These are phyloP conservation scores for Fusarium sp. DNA, from an alignment of 2,329 filamentous ascomycete species.

Conservation along the genomic window DNA sequence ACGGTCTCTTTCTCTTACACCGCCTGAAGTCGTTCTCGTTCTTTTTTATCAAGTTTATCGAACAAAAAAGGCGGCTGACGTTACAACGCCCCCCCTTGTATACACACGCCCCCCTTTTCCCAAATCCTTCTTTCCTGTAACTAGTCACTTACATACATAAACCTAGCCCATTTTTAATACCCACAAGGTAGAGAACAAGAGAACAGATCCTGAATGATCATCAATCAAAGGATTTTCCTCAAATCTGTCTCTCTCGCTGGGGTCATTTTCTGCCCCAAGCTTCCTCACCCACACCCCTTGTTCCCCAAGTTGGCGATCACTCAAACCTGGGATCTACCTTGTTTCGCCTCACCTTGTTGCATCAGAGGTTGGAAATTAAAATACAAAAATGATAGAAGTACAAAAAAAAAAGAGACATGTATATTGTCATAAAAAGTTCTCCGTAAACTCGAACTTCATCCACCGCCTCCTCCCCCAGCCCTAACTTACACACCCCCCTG, in stretches of 20 bases:
- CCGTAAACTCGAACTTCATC: not conserved
- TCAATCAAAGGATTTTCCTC: not conserved
- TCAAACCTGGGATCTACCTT: slow-evolving; percentile 24
- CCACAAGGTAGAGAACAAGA: not conserved
- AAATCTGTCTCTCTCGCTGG: not conserved
- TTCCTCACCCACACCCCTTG: slow-evolving; percentile 2
- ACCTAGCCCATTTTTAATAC: not conserved
- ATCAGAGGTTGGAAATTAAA: not conserved
- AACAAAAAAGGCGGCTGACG: not conserved
- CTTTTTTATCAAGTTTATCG: not conserved
- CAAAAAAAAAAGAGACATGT: not conserved
- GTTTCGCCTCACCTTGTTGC: slow-evolving; percentile 22
- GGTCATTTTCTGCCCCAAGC: slow-evolving; percentile 6
- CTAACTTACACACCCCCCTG: not conserved
- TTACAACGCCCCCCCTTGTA: not conserved
- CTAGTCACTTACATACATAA: not conserved
- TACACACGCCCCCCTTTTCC: not conserved
- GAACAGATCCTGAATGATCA: not conserved
- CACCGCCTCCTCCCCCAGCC: not conserved
- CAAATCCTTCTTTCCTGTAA: not conserved
- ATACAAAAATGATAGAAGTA: no score
- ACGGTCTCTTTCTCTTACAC: not conserved
- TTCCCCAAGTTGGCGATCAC: slow-evolving; percentile 25
- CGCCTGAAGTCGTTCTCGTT: not conserved
- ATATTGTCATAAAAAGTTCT: not conserved